These are phyloP conservation scores for Paraurostyla sp. DNA, from an alignment of 73 alveolate species.

Conservation along the genomic window DNA sequence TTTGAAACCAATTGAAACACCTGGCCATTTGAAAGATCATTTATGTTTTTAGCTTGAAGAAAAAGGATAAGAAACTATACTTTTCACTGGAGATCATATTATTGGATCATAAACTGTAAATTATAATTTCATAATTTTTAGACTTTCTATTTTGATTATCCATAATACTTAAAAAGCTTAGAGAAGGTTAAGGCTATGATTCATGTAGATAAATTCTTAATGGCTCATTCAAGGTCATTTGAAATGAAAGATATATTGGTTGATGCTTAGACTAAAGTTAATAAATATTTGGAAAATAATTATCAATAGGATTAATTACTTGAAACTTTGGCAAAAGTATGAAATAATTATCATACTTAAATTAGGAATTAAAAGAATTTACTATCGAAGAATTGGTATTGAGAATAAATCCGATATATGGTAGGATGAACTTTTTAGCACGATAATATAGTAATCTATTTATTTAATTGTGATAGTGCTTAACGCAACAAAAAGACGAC, in stretches of 20 bases:
- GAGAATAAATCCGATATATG: too few relatives aligned
- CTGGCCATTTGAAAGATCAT: constrained; percentile 80
- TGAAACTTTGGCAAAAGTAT: too few relatives aligned
- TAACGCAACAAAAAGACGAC: too few relatives aligned
- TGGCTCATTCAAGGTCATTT: constrained; percentile 53
- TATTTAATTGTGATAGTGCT: too few relatives aligned
- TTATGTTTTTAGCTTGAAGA: constrained; percentile 67
- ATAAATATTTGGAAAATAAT: not conserved
- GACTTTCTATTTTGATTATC: constrained; percentile 37
- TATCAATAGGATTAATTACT: not conserved
- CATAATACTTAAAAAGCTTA: constrained; percentile 17
- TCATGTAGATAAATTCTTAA: constrained; percentile 7
- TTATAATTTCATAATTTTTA: not conserved
- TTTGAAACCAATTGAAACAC: constrained; percentile 59
- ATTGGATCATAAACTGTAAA: constrained; percentile 59
- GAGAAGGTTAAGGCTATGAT: constrained; percentile 19
- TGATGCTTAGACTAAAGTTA: constrained; percentile 49
- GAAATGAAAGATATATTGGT: constrained; percentile 29
- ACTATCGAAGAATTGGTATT: too few relatives aligned
- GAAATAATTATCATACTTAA: too few relatives aligned
- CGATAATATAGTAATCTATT: too few relatives aligned
- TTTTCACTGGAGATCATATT: constrained; percentile 77
- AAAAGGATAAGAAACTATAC: constrained; percentile 51
- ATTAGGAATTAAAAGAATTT: too few relatives aligned
- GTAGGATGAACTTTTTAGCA: too few relatives aligned